Evolutionary conservation across 164 flowering plant genomes (phyloP), one percentile per base, ranked within the genome.

Genomic region (Aristolochia contorta): DNA sequence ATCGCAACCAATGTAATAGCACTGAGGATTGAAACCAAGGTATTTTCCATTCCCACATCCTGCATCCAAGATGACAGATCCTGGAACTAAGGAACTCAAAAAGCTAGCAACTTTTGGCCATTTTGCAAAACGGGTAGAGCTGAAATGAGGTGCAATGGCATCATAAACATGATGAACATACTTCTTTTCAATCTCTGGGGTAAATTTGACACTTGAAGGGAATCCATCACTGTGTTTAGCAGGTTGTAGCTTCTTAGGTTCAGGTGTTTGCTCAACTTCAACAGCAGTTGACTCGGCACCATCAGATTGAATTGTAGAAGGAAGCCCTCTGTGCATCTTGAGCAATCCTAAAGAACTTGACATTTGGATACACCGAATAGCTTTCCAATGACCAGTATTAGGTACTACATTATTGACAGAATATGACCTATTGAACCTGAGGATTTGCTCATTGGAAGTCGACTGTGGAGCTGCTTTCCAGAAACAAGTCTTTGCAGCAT

Each of bases 31-130:
- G 21, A 84, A 70, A 15, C 94, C 96, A 76, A 92, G 76, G 73
- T 92, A 93, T 68, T 93, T 90, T 68, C 97, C 97, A 75, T 93
- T 93, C 57, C 97, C 97, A 72, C 98, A 90, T 49, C 98, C 98
- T 21, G 94, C 90, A 75, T 92, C 98, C 66, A 89, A 61, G 14
- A 89, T 74, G 25, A 93, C 80, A 55, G 90, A 85, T 23, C 91
- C 95, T 4, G 63, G 57, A 16, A 79, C 75, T 69, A 93, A 66
- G 2, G 96, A 75, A 25, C 71, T 81, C 62, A 93, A 71, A 73
- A 93, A 90, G 0, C 75, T 56, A 16, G 97, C 82, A 47, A 93
- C 96, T 72, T 88, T 90, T 15, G 96, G 99, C 97, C 99, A 93
- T 72, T 90, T 93, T 2, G 99, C 92, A 65, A 81, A 93, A 32